A percentile compares a stretch with the other conserved stretches of the same genome.
Conservation (phyloP, 2,329 filamentous ascomycete genomes). For the Myotisia sp. region DNA sequence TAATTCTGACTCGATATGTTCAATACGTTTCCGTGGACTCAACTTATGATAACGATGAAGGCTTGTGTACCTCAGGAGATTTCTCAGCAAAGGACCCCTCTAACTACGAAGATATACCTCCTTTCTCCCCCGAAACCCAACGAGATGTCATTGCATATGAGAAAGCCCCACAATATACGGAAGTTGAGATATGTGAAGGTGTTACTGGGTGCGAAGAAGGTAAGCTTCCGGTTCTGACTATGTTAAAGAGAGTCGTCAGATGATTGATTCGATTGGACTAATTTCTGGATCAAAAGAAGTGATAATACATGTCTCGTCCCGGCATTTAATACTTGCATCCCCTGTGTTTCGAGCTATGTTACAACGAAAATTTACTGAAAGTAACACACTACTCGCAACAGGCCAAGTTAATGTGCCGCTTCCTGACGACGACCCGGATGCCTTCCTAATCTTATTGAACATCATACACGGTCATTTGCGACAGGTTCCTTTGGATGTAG, state of each 20-base stretch:
- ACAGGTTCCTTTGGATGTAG: slow-evolving; percentile 13
- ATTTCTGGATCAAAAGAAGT: slow-evolving; percentile 8
- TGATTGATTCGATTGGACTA: too few relatives aligned
- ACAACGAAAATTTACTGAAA: slow-evolving; percentile 11
- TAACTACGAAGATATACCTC: too few relatives aligned
- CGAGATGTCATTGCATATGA: not conserved
- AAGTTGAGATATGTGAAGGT: not conserved
- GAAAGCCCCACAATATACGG: not conserved
- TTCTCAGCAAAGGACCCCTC: too few relatives aligned
- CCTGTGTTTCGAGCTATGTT: slow-evolving; percentile 14
- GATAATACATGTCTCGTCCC: slow-evolving; percentile 11
- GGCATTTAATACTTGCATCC: slow-evolving; percentile 12
- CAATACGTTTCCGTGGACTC: slow-evolving; percentile 7
- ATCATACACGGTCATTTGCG: slow-evolving; percentile 21
- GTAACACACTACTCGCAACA: slow-evolving; percentile 7
- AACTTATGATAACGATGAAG: not conserved
- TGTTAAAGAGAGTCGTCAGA: not conserved
- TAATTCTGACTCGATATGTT: slow-evolving; percentile 10
- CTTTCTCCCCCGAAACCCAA: too few relatives aligned
- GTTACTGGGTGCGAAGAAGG: slow-evolving; percentile 11
- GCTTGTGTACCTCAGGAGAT: too few relatives aligned
- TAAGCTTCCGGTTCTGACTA: not conserved
- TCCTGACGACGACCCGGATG: slow-evolving; percentile 20
- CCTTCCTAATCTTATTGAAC: slow-evolving; percentile 18
- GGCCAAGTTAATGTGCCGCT: slow-evolving; percentile 14